Evolutionary conservation across 1,284 basidiomycete species (phyloP).

Genomic region (Trametes polyzona): DNA sequence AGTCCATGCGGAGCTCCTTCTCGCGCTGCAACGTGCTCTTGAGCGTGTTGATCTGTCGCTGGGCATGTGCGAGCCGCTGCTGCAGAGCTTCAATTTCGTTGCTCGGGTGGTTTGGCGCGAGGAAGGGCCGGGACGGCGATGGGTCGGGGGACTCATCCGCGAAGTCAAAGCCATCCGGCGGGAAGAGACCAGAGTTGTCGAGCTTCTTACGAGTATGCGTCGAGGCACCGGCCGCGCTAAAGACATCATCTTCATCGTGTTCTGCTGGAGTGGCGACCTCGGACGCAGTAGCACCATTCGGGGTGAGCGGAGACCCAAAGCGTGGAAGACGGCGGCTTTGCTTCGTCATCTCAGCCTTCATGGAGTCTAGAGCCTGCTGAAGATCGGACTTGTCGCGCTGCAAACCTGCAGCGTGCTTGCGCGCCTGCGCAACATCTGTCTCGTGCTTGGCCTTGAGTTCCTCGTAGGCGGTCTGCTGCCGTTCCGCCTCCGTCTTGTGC

Average conservation of each 20-base stretch:
- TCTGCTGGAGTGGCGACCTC: slow-evolving; percentile 64
- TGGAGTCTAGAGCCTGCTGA: slow-evolving; percentile 75
- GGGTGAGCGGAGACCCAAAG: slow-evolving; percentile 72
- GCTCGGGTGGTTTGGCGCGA: slow-evolving; percentile 70
- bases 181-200: slow-evolving; percentile 61
- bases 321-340: slow-evolving; percentile 61
- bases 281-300: slow-evolving; percentile 50
- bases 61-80: slow-evolving; percentile 80
- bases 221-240: slow-evolving; percentile 60
- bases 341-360: slow-evolving; percentile 72
- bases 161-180: slow-evolving; percentile 52
- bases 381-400: slow-evolving; percentile 93
- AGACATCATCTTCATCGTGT: slow-evolving; percentile 71
- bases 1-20: slow-evolving; percentile 76
- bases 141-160: slow-evolving; percentile 63
- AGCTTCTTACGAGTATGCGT: slow-evolving; percentile 62
- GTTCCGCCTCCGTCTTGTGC: slow-evolving; percentile 87
- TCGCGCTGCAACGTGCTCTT: slow-evolving; percentile 79
- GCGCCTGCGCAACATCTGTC: slow-evolving; percentile 88
- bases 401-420: slow-evolving; percentile 86
- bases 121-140: slow-evolving; percentile 62
- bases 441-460: slow-evolving; percentile 91
- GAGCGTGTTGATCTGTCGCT: slow-evolving; percentile 79
- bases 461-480: slow-evolving; percentile 64
- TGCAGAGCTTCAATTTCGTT: slow-evolving; percentile 82